phyloP scores from a whole-genome alignment of 2,329 filamentous ascomycete species.

The Stagonosporopsis vannaccii region DNA sequence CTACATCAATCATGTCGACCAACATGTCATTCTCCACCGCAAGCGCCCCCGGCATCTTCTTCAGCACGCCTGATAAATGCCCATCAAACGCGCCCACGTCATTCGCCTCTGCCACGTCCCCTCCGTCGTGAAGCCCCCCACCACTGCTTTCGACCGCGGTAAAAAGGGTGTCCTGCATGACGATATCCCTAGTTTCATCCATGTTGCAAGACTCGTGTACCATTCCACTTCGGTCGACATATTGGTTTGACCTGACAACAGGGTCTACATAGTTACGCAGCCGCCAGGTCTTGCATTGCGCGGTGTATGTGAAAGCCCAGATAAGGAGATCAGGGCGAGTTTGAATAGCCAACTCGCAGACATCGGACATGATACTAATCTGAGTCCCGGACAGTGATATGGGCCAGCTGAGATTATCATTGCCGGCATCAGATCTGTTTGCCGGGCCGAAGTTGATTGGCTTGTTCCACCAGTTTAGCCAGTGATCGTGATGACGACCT shows the following conservation, averaged over 20 bases:
- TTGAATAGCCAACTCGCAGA: constrained; percentile 61
- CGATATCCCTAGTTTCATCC: constrained; percentile 22
- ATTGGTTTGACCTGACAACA: constrained; percentile 8
- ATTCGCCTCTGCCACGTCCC: not conserved
- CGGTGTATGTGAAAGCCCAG: constrained; percentile 60
- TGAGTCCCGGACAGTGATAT: constrained; percentile 59
- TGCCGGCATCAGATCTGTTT: constrained; percentile 1
- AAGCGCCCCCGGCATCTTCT: constrained; percentile 31
- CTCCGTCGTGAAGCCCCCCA: not conserved
- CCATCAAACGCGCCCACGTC: constrained; percentile 21
- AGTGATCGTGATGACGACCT: constrained; percentile 33
- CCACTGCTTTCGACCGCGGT: not conserved
- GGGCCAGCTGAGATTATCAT: constrained; percentile 52
- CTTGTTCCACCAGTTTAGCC: constrained; percentile 42
- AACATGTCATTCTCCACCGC: constrained; percentile 39
- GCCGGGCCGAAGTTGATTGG: constrained; percentile 1
- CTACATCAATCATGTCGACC: constrained; percentile 38
- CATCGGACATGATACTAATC: constrained; percentile 54
- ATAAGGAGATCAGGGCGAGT: constrained; percentile 56
- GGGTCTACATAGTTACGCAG: constrained; percentile 44
- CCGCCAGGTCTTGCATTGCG: constrained; percentile 57
- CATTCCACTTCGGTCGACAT: constrained; percentile 36
- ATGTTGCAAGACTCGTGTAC: constrained; percentile 26
- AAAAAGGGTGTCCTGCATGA: constrained; percentile 20
- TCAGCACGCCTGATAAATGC: constrained; percentile 21